Evolutionary conservation across 345 rosid genomes (phyloP), one percentile per base, ranked within the genome.

Genomic region (Ceriops zippeliana): DNA sequence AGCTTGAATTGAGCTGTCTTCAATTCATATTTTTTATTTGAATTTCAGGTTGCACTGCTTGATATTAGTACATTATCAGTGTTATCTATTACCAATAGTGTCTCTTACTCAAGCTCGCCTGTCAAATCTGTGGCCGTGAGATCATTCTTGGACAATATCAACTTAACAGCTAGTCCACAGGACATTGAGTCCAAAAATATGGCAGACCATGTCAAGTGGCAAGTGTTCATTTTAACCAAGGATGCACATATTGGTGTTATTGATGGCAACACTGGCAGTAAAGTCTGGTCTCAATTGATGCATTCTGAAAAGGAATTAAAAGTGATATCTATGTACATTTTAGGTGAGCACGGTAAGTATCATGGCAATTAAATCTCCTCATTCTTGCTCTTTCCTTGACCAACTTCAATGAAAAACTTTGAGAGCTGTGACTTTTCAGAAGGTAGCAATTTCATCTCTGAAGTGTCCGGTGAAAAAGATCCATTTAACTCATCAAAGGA

Each of bases 41-140:
- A 46, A 61, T 83, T 86, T 73, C 91, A 95, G 99, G 97, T 88
- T 53, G 91, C 90, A 61, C 64, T 91, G 86, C 90, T 93, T 19
- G 91, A 89, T 80, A 81, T 76, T 71, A 76, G 72, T 78, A 30
- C 86, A 53, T 78, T 70, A 21, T 86, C 96, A 67, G 78, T 87
- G 53, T 61, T 89, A 62, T 91, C 82, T 72, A 65, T 87, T 77
- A 82, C 87, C n/a, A 82, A 89, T 67, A 80, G 84, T 75, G 46
- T 86, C 60, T 80, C 88, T 54, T 71, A 71, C 47, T 70, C 90
- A 7, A 80, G 71, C 65, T 81, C 82, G 58, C 91, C 91, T 11
- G 79, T 93, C 68, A 80, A 68, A 67, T 86, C 87, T 70, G 72
- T 89, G 78, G 85, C 72, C 75, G 74, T 76, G 72, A 79, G 72